Evolutionary conservation across 495 filamentous ascomycete species (phyloP), one percentile per base, ranked within the genome.

Genomic region (Hypoxylon trugodes): DNA sequence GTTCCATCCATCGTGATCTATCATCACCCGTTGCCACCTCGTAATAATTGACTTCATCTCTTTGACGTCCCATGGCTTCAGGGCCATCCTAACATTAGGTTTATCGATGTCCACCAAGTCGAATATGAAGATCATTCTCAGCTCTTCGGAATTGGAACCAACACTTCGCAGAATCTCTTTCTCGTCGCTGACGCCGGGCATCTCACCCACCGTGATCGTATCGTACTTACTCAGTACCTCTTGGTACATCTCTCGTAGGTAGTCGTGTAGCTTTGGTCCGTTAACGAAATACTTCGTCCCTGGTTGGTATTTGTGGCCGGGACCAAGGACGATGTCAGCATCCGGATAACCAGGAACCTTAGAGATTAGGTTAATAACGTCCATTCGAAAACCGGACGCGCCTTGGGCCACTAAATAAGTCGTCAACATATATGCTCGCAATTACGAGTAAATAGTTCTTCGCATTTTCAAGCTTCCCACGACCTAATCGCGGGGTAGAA

Each of bases 61-160:
- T 8, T 77, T 74, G 33, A 85, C 73, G 36, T 79, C 78, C 79
- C 80, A 88, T 13, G 70, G 74, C 1, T 77, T 77, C 5, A 77
- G 75, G 10, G 75, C 76, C 59, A 84, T 84, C 18, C 65, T 51
- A 9, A 65, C 43, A 2, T 49, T 33, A 9, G 61, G 53, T 59
- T 82, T 84, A 41, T 79, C 85, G 38, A 86, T 76, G 51, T 84
- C 82, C 8, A 79, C 79, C 22, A 79, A 66, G 54, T 86, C 86
- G 43, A 88, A 87, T 33, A 86, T 81, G 74, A 89, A 89, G 22
- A 89, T 80, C 87, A 89, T 89, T 61, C 83, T 81, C 53, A 89
- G 69, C 63, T 89, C 84, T 24, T 76, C 73, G 3, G 81, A 77
- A 40, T 84, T 78, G 16, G 78, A 76, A 9, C 79, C 77, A 12